Evolutionary conservation across 352 stramenopile species (phyloP), one percentile per base, ranked within the genome.

Genomic region (Globisporangium radiosum): DNA sequence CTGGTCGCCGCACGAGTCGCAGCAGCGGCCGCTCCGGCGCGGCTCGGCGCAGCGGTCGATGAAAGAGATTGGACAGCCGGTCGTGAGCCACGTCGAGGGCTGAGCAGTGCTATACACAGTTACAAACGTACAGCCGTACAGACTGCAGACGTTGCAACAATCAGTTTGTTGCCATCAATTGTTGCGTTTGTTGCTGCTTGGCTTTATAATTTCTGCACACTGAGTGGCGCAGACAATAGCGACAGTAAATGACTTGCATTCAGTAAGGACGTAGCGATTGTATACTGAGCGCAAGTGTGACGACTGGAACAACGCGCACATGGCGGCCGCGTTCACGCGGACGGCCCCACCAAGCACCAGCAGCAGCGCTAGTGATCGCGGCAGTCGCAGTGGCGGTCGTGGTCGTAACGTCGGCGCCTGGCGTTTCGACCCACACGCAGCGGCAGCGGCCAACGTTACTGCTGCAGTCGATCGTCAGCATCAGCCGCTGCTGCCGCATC

Each of bases 1-100:
- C 48, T 99, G 96, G 96, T 96, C 92, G 47, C 95, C 95, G 10
- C 88, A 99, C 73, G 79, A 88, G 25, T 97, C 88, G 39, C 96
- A 99, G 73, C 96, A 91, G 62, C 80, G 97, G 66, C 95, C 97
- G 0, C 72, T 95, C 65, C 76, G 76, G 53, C 81, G 89, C 7
- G 91, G 90, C 17, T 82, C 82, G 0, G 86, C 87, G 1, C 72
- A 90, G 63, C 70, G 75, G 42, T 95, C 85, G 14, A 70, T 95
- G 54, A 89, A 92, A 60, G 78, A 95, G 54, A 68, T 94, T 6
- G 70, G 74, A 0, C 69, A 72, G 25, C 47, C 64, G 9, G 66
- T 48, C 57, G 48, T 62, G 49, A 60, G 7, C 50, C 58, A 49
- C 58, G 63, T 65, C 47, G 59, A 64, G 14, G 52, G 36, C 5